Percentiles rank a stretch among this genome's conserved stretches.
phyloP scores from a whole-genome alignment of 2,329 filamentous ascomycete species.

The Byssoonygena ceratinophila region DNA sequence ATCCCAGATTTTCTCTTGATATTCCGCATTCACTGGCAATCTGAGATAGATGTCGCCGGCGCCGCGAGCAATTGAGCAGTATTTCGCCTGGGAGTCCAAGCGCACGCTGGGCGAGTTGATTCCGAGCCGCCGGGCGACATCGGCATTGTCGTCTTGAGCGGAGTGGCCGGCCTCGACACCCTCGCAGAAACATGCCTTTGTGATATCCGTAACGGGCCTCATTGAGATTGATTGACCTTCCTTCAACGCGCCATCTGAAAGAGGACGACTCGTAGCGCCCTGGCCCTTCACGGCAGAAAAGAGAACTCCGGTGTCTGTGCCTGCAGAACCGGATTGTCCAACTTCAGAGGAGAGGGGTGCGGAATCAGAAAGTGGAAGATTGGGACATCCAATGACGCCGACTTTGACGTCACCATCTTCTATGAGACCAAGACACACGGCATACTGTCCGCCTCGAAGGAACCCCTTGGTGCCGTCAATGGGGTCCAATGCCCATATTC shows the following conservation, averaged over 20 bases:
- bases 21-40: conserved; percentile 71
- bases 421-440: conserved; percentile 83
- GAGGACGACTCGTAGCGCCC: conserved; percentile 68
- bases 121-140: conserved; percentile 71
- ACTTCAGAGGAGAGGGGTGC: conserved; percentile 60
- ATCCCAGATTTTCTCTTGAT: conserved; percentile 99
- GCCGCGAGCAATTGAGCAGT: conserved; percentile 85
- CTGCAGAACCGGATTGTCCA: conserved; percentile 62
- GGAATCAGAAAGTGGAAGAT: conserved; percentile 78
- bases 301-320: conserved; percentile 69
- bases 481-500: conserved; percentile 94
- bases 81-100: conserved; percentile 98
- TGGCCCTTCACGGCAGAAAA: conserved; percentile 73
- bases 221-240: conserved; percentile 60
- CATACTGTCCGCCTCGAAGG: conserved; percentile 90
- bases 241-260: conserved; percentile 44
- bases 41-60: conserved; percentile 91
- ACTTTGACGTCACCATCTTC: conserved; percentile 90
- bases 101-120: conserved; percentile 83
- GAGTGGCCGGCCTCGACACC: conserved; percentile 90
- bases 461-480: conserved; percentile 98
- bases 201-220: conserved; percentile 63
- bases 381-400: conserved; percentile 89
- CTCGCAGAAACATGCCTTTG: conserved; percentile 86
- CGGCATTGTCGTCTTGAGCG: conserved; percentile 73